Evolutionary conservation across 2,329 filamentous ascomycete genomes (phyloP), one percentile per base, ranked within the genome.

Genomic region (Pseudodiploospora longispora): DNA sequence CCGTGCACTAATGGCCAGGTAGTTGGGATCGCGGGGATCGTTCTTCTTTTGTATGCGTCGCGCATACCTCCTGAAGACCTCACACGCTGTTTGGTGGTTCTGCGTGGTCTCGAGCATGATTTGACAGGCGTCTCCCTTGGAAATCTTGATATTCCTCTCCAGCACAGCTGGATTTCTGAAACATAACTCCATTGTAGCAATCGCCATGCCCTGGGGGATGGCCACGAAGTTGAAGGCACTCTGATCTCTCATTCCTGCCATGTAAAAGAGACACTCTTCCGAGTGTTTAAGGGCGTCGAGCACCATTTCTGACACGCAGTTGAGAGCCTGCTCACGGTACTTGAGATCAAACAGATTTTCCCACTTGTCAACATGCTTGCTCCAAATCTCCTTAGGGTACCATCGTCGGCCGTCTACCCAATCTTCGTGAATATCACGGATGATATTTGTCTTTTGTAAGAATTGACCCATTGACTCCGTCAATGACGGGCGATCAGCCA

Each of bases 161-260:
- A 95, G 94, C 46, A 98, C 81, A 48, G 74, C 75, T 27, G 87
- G 85, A 66, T 98, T 98, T 58, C 86, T 84, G 79, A 97, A 98
- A 56, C 91, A 85, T 12, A 88, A 72, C 55, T 96, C 90, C 36
- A 97, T 70, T 1, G 91, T 97, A 6, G 93, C 91, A 62, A 98
- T 96, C 42, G 91, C 93, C 93, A 98, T 98, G 52, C 82, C 75
- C 66, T 98, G 93, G 3, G 93, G 93, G 51, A 98, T 98, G 45
- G 91, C 91, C 39, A 89, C 89, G 65, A 98, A 98, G 75, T 98
- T 98, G 80, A 98, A 98, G 28, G 95, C 88, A 61, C 88, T 95
- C 70, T 98, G 93, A 61, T 98, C 93, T 53, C 84, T 83, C 51
- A 98, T 80, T 38, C 87, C 93, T 5, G 91, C 91, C 71, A 98